phyloP scores from a whole-genome alignment of 2,329 filamentous ascomycete genomes.

The Fusarium xylarioides region DNA sequence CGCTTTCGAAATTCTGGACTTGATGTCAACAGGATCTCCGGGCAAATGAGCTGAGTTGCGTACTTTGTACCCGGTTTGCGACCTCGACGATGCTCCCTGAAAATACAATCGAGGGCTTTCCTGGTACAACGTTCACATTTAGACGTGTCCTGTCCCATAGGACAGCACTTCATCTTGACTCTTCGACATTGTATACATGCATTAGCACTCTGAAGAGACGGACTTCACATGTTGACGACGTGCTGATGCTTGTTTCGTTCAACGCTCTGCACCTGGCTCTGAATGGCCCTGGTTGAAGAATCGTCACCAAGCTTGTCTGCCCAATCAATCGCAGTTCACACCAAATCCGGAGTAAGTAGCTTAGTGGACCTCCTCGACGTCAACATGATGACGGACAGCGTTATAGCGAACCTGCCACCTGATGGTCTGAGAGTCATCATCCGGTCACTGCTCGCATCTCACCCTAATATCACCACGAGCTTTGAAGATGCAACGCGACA shows the following conservation, averaged over 20 bases:
- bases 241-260: neutral
- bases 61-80: neutral
- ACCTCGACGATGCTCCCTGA: neutral
- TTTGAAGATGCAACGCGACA: neutral
- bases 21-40: fast-evolving
- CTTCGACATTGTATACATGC: neutral
- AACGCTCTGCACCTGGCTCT: neutral
- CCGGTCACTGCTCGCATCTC: neutral
- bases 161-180: neutral
- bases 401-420: neutral
- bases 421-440: neutral
- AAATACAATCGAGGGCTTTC: neutral
- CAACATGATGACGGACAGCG: neutral
- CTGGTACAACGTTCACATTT: neutral
- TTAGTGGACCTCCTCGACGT: neutral
- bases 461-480: neutral
- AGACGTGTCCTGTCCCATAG: fast-evolving
- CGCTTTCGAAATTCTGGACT: neutral
- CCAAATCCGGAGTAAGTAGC: neutral
- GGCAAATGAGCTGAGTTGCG: neutral
- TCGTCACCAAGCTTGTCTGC: too few relatives aligned
- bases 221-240: fast-evolving
- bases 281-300: neutral
- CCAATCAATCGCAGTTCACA: too few relatives aligned
- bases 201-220: neutral